Conservation (phyloP, 169 alveolate genomes). For the Cryptosporidium canis region DNA sequence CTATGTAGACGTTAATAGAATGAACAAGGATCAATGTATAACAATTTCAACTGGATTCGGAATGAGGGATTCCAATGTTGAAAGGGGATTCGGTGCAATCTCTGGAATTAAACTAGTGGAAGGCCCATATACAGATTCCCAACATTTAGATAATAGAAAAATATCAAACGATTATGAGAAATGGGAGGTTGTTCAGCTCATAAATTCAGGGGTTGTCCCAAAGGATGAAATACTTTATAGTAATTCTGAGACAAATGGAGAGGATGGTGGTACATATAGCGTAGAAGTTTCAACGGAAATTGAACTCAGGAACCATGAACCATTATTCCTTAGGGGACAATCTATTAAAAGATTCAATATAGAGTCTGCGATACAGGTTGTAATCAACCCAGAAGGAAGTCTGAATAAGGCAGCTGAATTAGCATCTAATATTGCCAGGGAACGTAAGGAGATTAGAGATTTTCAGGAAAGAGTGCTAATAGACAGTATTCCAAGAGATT, state of each 20-base stretch:
- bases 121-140: not conserved
- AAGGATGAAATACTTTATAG: not conserved
- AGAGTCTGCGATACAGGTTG: constrained; percentile 85
- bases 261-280: not conserved
- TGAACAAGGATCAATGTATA: not conserved
- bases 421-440: constrained; percentile 83
- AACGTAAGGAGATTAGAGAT: constrained; percentile 87
- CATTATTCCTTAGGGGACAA: constrained; percentile 95
- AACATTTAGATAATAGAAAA: not conserved
- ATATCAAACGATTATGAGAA: constrained; percentile 76
- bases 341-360: constrained; percentile 87
- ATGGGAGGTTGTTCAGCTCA: constrained; percentile 71
- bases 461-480: constrained; percentile 84
- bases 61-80: constrained; percentile 12
- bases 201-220: constrained; percentile 60
- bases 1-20: not conserved
- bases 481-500: constrained; percentile 88
- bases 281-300: constrained; percentile 81
- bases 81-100: constrained; percentile 77
- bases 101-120: constrained; percentile 85
- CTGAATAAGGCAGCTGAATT: constrained; percentile 92
- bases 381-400: constrained; percentile 93
- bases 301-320: constrained; percentile 92
- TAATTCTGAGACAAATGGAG: not conserved
- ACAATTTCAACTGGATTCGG: constrained; percentile 52